Base-by-base conservation (phyloP, 768 basidiomycete genomes). In the Boletus tylopilopsis region DNA sequence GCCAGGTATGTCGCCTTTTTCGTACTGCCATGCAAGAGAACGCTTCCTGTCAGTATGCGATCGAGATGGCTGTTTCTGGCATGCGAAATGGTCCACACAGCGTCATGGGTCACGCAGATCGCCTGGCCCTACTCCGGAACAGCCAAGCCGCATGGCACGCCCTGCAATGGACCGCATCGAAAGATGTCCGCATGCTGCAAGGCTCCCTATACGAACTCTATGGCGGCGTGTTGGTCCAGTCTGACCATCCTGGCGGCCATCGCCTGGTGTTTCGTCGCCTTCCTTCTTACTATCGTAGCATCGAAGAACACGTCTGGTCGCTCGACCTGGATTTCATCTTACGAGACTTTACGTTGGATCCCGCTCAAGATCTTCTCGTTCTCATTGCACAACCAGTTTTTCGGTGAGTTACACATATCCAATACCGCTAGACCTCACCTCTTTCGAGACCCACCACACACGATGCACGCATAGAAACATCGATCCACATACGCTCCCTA, bases 311-410 rank as follows among this genome's bases (percentile, higher is more conserved):
- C 32, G 56, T 64, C 15, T 83, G 82, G 81, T 61, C 62, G 6
- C 49, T 78, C 16, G 60, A 67, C 19, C 29, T 70, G 47, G 68
- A 67, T 5, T 54, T 77, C 30, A 30, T 51, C 15, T 57, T 82
- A 12, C 73, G 77, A n/a, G 82, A 84, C 56, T 82, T 83, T 54
- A 73, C 71, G 7, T 76, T 88, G 71, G 85, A 87, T 60, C 80
- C 82, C 16, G 74, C 79, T 21, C 84, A 85, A 57, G 79, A 87
- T 61, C 71, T 88, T 27, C 70, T 86, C 9, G 73, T 85, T 8
- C 53, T 79, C 16, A 64, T 82, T 6, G 74, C 78, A 55, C 62
- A 56, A 23, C 71, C 71, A 19, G 47, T 54, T 24, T 38, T 42
- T 47, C 66, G 56, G 76, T 76, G 55, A 56, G 69, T 60, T 27